Conservation (phyloP, 164 flowering plant genomes). For the Dillenia turbinata region DNA sequence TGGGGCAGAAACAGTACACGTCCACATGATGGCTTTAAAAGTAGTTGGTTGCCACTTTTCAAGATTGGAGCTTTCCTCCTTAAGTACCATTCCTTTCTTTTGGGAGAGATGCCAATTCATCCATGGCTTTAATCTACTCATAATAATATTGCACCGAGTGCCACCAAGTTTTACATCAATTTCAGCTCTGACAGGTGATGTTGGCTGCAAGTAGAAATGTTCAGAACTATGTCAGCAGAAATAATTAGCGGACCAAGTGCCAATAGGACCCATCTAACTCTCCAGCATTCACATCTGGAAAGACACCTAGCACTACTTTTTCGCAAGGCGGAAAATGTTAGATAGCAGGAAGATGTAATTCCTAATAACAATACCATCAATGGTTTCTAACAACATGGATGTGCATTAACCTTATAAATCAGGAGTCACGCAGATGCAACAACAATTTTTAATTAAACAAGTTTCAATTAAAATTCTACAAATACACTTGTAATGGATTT, state of each 20-base stretch:
- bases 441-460: no score
- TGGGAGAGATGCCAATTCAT: slow-evolving; percentile 47
- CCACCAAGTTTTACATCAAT: slow-evolving; percentile 93
- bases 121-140: slow-evolving; percentile 77
- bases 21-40: slow-evolving; percentile 74
- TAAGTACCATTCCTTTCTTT: slow-evolving; percentile 66
- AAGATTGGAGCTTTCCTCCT: slow-evolving; percentile 32
- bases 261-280: no score
- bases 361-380: no score
- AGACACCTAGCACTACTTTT: no score
- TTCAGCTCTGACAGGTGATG: slow-evolving; percentile 74
- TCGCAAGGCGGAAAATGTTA: no score
- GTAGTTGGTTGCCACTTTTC: slow-evolving; percentile 39
- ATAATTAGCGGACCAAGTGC: neutral
- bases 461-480: no score
- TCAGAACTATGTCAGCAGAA: neutral
- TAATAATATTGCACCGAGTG: slow-evolving; percentile 74
- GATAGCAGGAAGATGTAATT: no score
- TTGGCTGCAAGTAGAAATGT: slow-evolving; percentile 45
- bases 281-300: no score
- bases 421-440: no score
- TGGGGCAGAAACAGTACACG: slow-evolving; percentile 90
- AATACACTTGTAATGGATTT: no score
- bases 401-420: no score
- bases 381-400: no score